Base-by-base conservation (phyloP, 495 filamentous ascomycete species). In the Penicillium bovifimosum region DNA sequence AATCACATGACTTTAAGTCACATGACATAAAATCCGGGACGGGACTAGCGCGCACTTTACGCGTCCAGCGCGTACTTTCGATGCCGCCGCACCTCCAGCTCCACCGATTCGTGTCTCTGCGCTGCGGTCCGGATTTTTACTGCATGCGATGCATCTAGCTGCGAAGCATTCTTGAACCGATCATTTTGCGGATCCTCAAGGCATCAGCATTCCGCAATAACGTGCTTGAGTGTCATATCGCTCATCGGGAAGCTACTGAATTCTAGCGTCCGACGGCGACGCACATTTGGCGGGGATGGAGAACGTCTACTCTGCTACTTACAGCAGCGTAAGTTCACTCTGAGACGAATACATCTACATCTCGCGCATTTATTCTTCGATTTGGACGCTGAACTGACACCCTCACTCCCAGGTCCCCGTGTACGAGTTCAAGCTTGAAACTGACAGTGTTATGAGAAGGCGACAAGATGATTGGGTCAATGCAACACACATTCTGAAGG, bases 401-500 rank as follows among this genome's bases (percentile, higher is more conserved):
- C 16, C n/a, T 50, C 33, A 28, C 14, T 20, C 26, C 11, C 47
- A 96, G 89, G 86, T 93, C 14, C 91, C 91, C 31, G 91, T 96
- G 16, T 96, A 86, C 66, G 91, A 96, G 63, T 87, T 81, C 71
- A 90, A 90, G 65, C 80, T 91, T 57, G 86, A 81, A 28, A 74
- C 75, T 43, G 88, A 91, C 46, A 81, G 85, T 81, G 87, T 81
- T 39, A 98, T 98, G 93, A 87, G 93, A 62, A 84, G 95, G 24
- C 83, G 91, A 41, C 72, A 76, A 16, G 91, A 96, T 69, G 78
- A 90, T 63, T 96, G 89, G 86, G 86, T 96, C 52, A 96, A 96
- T 75, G 91, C 91, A 24, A 96, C 91, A 36, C 91, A 96, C 66
- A 95, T 96, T 47, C 78, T 96, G 28, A 97, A 97, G 68, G 87